phyloP scores from a whole-genome alignment of 495 filamentous ascomycete species.

The Talaromyces proteolyticus region DNA sequence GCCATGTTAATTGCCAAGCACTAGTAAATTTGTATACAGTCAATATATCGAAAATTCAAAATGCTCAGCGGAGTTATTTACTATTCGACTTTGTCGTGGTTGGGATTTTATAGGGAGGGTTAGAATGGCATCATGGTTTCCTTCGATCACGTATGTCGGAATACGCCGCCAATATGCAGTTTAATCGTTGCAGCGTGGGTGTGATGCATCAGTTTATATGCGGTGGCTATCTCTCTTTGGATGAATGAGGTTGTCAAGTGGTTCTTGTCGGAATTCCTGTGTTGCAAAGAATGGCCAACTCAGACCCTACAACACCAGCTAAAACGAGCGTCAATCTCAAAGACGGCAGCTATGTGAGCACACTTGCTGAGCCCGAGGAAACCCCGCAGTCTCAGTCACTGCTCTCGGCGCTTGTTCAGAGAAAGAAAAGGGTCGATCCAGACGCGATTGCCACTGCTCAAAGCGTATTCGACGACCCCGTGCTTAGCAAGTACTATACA shows the following conservation, averaged over 20 bases:
- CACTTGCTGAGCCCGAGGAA: slow-evolving; percentile 11
- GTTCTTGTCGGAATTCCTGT: no score
- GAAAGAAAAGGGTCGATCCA: slow-evolving; percentile 20
- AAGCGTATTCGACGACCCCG: slow-evolving; percentile 41
- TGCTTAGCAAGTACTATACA: slow-evolving; percentile 33
- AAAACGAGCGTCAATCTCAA: no score
- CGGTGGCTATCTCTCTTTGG: no score
- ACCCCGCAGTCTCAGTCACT: slow-evolving; percentile 4
- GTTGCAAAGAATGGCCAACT: no score
- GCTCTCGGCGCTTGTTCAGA: slow-evolving; percentile 8
- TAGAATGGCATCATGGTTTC: neutral
- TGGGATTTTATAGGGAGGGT: no score
- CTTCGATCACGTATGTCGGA: neutral
- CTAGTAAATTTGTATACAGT: no score
- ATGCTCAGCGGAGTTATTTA: no score
- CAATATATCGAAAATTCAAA: no score
- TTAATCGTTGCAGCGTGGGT: neutral
- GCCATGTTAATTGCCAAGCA: no score
- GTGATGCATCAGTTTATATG: neutral
- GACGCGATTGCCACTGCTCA: slow-evolving; percentile 49
- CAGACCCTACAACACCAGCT: no score
- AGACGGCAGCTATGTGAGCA: neutral
- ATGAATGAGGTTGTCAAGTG: no score
- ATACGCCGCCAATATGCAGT: neutral
- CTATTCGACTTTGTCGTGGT: no score